These are phyloP conservation scores for Lagenidium sp. DNA, from an alignment of 352 stramenopile species.

Conservation along the genomic window DNA sequence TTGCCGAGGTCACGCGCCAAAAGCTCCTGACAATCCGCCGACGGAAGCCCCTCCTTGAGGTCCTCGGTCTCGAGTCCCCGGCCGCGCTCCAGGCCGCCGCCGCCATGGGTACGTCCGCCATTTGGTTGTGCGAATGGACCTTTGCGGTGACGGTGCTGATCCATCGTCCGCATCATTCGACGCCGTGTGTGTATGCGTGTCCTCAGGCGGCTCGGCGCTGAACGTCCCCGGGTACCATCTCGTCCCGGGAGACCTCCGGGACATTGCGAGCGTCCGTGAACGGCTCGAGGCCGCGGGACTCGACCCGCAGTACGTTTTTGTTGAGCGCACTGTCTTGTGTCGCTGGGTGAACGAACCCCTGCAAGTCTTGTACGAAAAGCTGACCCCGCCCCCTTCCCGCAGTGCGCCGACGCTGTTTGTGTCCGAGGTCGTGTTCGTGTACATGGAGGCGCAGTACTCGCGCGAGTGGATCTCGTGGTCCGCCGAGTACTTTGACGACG, in stretches of 20 bases:
- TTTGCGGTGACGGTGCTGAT: constrained; percentile 1
- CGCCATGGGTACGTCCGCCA: constrained; percentile 20
- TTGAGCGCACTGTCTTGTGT: background rate
- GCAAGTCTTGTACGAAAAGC: background rate
- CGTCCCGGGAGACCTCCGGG: constrained; percentile 66
- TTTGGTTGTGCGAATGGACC: background rate
- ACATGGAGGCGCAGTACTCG: constrained; percentile 84
- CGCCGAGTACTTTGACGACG: constrained; percentile 51
- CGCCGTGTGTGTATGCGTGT: background rate
- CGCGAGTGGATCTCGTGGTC: constrained; percentile 67
- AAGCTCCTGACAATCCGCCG: constrained; percentile 74
- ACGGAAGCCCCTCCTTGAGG: constrained; percentile 38
- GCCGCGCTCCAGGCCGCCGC: constrained; percentile 45
- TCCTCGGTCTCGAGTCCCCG: constrained; percentile 27
- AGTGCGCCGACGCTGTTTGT: constrained; percentile 69
- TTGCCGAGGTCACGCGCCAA: constrained; percentile 66
- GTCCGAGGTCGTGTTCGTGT: constrained; percentile 89
- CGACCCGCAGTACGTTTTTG: constrained; percentile 21
- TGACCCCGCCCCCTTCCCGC: background rate
- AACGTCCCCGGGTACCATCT: constrained; percentile 66
- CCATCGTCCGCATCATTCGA: background rate
- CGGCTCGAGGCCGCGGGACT: constrained; percentile 59
- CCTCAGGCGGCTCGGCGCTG: constrained; percentile 59
- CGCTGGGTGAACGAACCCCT: background rate
- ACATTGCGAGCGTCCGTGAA: constrained; percentile 32